Evolutionary conservation across 805 yeast species (phyloP).

Genomic region (Monosporozyma aerobia): DNA sequence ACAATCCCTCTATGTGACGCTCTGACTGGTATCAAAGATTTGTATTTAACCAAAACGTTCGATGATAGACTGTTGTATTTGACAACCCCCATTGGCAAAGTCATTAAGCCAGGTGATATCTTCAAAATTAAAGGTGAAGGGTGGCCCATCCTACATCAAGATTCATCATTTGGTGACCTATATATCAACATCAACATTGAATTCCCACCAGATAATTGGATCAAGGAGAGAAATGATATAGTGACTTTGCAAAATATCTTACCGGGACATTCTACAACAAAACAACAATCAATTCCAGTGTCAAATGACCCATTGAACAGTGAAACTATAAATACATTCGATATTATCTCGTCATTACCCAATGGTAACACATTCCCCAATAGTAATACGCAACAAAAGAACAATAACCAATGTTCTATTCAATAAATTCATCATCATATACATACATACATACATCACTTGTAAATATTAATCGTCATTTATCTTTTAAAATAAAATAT

Average conservation of each 20-base stretch:
- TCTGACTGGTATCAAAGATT: slow-evolving; percentile 66
- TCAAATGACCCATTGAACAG: slow-evolving; percentile 22
- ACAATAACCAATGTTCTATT: neutral
- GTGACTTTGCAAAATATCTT: slow-evolving; percentile 44
- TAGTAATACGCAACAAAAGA: neutral
- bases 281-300: neutral
- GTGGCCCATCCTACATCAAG: slow-evolving; percentile 47
- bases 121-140: slow-evolving; percentile 66
- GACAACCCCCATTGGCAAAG: slow-evolving; percentile 67
- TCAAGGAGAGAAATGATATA: slow-evolving; percentile 60
- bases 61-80: slow-evolving; percentile 70
- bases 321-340: slow-evolving; percentile 23
- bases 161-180: slow-evolving; percentile 52
- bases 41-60: slow-evolving; percentile 56
- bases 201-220: slow-evolving; percentile 84
- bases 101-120: slow-evolving; percentile 65
- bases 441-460: too few species aligned
- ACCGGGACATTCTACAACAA: slow-evolving; percentile 28
- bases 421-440: neutral
- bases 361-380: neutral
- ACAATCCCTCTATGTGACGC: slow-evolving; percentile 69
- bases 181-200: slow-evolving; percentile 62
- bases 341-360: slow-evolving; percentile 14
- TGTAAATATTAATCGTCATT: too few species aligned
- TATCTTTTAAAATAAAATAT: too few species aligned